Percentiles rank a stretch among this genome's conserved stretches.
phyloP scores from a whole-genome alignment of 2,329 filamentous ascomycete genomes.

The Penicillium verrucosum region DNA sequence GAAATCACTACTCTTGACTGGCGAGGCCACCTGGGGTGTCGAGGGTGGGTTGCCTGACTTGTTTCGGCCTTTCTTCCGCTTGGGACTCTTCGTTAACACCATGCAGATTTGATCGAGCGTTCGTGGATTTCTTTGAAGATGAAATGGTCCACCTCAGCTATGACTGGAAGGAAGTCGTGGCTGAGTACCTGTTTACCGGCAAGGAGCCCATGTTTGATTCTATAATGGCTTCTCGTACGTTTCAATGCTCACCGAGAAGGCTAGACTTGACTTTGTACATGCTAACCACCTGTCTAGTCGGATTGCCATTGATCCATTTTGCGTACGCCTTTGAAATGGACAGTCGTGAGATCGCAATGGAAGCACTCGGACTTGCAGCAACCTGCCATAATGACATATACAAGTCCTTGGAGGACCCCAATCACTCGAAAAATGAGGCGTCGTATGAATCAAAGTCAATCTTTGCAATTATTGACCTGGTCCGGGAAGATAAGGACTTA shows the following conservation, averaged over 20 bases:
- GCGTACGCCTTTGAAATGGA: slow-evolving; percentile 90
- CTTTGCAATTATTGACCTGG: slow-evolving; percentile 66
- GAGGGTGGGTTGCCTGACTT: slow-evolving; percentile 47
- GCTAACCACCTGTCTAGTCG: slow-evolving; percentile 57
- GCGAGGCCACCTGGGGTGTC: slow-evolving; percentile 76
- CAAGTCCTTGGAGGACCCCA: slow-evolving; percentile 66
- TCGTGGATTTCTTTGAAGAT: slow-evolving; percentile 94
- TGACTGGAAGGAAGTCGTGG: slow-evolving; percentile 75
- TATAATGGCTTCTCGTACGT: slow-evolving; percentile 72
- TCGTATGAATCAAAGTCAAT: slow-evolving; percentile 61
- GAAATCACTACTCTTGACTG: slow-evolving; percentile 84
- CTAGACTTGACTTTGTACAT: not conserved
- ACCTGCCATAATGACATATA: slow-evolving; percentile 58
- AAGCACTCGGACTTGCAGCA: slow-evolving; percentile 70
- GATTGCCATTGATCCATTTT: slow-evolving; percentile 88
- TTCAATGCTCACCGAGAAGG: not conserved
- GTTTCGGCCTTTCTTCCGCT: not conserved
- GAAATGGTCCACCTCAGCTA: slow-evolving; percentile 73
- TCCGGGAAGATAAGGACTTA: slow-evolving; percentile 68
- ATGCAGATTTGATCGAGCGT: slow-evolving; percentile 76
- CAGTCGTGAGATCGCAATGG: slow-evolving; percentile 80
- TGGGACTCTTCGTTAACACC: slow-evolving; percentile 2
- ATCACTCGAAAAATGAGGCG: slow-evolving; percentile 62
- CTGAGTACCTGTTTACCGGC: slow-evolving; percentile 67
- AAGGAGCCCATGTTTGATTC: slow-evolving; percentile 77